Evolutionary conservation across 2,329 filamentous ascomycete species (phyloP).

Genomic region (Aureobasidium sp.): DNA sequence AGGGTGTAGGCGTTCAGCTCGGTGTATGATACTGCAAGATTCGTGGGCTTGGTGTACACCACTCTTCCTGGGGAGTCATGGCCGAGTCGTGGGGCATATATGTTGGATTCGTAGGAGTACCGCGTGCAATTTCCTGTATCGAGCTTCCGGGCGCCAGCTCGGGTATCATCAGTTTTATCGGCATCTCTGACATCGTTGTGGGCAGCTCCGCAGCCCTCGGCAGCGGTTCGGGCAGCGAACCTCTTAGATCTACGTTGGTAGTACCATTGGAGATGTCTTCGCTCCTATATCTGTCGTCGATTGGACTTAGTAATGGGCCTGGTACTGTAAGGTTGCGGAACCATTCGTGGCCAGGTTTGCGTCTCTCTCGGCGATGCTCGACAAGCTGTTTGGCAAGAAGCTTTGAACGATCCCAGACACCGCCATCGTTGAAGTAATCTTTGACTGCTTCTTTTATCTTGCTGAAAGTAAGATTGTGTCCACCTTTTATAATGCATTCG

Average conservation of each 20-base stretch:
- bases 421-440: background rate
- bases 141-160: background rate
- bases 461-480: background rate
- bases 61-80: background rate
- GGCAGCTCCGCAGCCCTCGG: background rate
- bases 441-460: background rate
- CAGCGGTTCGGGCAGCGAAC: background rate
- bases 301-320: background rate
- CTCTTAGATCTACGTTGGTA: background rate
- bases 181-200: background rate
- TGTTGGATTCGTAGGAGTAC: background rate
- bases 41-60: background rate
- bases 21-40: background rate
- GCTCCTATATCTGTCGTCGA: background rate
- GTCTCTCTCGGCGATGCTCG: background rate
- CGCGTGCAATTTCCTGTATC: background rate
- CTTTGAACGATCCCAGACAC: background rate
- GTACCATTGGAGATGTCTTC: background rate
- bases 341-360: background rate
- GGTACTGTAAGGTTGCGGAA: background rate
- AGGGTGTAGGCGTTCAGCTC: background rate
- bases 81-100: background rate
- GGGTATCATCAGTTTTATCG: background rate
- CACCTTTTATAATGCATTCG: background rate
- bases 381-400: background rate